These are phyloP conservation scores for Lobosporangium transversale DNA, from an alignment of 192 early-diverging fungal species.

Conservation along the genomic window DNA sequence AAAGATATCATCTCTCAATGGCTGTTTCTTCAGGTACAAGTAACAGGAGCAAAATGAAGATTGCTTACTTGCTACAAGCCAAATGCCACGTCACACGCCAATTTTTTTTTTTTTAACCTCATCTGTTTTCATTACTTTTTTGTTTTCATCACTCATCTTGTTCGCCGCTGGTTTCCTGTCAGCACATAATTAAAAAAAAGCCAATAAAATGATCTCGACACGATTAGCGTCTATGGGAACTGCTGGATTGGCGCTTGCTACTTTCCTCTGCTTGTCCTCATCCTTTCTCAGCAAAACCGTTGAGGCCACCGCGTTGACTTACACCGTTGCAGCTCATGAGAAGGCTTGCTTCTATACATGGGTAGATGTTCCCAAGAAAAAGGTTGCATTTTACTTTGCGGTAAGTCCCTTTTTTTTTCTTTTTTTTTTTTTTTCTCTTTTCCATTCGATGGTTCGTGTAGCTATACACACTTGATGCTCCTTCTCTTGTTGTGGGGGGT, in stretches of 20 bases:
- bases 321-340: slow-evolving; percentile 88
- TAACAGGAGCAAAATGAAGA: too few relatives aligned
- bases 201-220: slow-evolving; percentile 1
- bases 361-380: slow-evolving; percentile 83
- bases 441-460: background rate
- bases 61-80: background rate
- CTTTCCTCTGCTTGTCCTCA: too few relatives aligned
- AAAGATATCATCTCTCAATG: too few relatives aligned
- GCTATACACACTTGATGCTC: too few relatives aligned
- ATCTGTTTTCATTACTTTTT: too few relatives aligned
- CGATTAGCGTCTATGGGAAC: background rate
- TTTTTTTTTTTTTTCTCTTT: background rate
- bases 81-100: background rate
- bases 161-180: too few relatives aligned
- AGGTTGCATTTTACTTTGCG: slow-evolving; percentile 96
- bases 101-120: background rate
- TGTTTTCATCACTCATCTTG: too few relatives aligned
- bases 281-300: slow-evolving; percentile 3
- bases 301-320: slow-evolving; percentile 75
- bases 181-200: too few relatives aligned
- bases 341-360: slow-evolving; percentile 92
- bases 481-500: too few relatives aligned
- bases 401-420: slow-evolving; percentile 61
- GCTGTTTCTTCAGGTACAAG: too few relatives aligned
- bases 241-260: background rate